Evolutionary conservation across 2,329 filamentous ascomycete species (phyloP).

Genomic region (Pseudocercospora cruenta): DNA sequence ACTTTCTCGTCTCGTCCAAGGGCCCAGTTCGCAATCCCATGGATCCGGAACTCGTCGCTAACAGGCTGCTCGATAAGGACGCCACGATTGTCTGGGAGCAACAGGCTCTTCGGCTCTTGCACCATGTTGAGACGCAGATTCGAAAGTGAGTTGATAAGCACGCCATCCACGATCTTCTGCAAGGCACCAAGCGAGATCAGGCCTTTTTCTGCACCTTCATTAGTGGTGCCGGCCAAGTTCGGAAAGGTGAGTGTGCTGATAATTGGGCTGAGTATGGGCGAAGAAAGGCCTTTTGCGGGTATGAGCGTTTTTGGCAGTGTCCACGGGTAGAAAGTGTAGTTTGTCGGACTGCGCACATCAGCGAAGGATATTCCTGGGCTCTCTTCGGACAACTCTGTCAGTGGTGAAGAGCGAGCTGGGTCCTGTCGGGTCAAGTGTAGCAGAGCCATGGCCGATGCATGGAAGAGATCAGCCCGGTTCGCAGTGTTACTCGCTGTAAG

Average conservation of each 20-base stretch:
- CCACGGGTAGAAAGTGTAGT: conserved; percentile 91
- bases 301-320: conserved; percentile 78
- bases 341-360: conserved; percentile 65
- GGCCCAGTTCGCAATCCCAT: conserved; percentile 76
- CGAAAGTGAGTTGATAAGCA: conserved; percentile 63
- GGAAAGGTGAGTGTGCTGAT: conserved; percentile 74
- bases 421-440: conserved; percentile 70
- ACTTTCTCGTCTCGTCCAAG: conserved; percentile 88
- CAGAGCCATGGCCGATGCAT: conserved; percentile 82
- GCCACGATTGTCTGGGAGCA: conserved; percentile 37
- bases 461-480: conserved; percentile 79
- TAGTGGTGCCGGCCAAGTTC: conserved; percentile 41
- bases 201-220: conserved; percentile 22
- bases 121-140: conserved; percentile 68
- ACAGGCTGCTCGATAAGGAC: conserved; percentile 44
- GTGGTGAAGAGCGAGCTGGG: conserved; percentile 44
- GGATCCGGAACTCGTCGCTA: conserved; percentile 67
- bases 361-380: conserved; percentile 58
- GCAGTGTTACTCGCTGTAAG: conserved; percentile 80
- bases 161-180: conserved; percentile 61
- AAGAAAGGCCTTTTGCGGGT: conserved; percentile 75
- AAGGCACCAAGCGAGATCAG: conserved; percentile 46
- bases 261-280: conserved; percentile 69
- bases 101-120: conserved; percentile 57
- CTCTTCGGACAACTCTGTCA: conserved; percentile 54